phyloP scores from a whole-genome alignment of 225 moss, liverwort and hornwort species.

The Sphagnum contortum region DNA sequence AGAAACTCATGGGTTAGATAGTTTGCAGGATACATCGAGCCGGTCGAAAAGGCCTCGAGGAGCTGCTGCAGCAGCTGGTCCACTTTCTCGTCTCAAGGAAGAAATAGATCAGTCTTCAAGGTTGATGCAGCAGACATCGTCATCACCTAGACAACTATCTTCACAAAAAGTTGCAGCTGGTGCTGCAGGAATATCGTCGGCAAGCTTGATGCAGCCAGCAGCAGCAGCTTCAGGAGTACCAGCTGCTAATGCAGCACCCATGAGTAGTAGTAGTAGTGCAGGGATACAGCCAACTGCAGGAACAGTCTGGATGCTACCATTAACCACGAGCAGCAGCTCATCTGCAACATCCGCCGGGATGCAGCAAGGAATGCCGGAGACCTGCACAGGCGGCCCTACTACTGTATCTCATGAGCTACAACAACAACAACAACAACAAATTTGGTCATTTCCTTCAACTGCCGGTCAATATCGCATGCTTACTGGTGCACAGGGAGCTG shows the following conservation, averaged over 20 bases:
- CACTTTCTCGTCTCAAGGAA: conserved; percentile 60
- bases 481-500: conserved; percentile 40
- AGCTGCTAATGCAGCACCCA: too few relatives aligned
- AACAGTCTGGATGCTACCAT: conserved; percentile 97
- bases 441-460: conserved; percentile 84
- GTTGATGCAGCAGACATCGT: conserved; percentile 46
- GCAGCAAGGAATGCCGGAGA: conserved; percentile 56
- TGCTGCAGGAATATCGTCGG: conserved; percentile 20
- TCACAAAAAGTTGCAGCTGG: conserved; percentile 38
- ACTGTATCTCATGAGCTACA: too few relatives aligned
- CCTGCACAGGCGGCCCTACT: too few relatives aligned
- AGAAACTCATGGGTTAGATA: conserved; percentile 33
- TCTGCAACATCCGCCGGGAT: conserved; percentile 82
- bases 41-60: conserved; percentile 41
- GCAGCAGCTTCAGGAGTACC: conserved; percentile 37
- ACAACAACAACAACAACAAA: conserved; percentile 37
- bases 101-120: conserved; percentile 68
- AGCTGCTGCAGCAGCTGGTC: conserved; percentile 6
- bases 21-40: conserved; percentile 49
- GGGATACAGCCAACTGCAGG: conserved; percentile 25
- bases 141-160: conserved; percentile 43
- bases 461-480: conserved; percentile 73
- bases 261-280: conserved; percentile 32
- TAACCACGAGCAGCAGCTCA: conserved; percentile 39
- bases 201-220: conserved; percentile 25